Evolutionary conservation across 768 basidiomycete species (phyloP).

Genomic region (Leccinum uliginosum): DNA sequence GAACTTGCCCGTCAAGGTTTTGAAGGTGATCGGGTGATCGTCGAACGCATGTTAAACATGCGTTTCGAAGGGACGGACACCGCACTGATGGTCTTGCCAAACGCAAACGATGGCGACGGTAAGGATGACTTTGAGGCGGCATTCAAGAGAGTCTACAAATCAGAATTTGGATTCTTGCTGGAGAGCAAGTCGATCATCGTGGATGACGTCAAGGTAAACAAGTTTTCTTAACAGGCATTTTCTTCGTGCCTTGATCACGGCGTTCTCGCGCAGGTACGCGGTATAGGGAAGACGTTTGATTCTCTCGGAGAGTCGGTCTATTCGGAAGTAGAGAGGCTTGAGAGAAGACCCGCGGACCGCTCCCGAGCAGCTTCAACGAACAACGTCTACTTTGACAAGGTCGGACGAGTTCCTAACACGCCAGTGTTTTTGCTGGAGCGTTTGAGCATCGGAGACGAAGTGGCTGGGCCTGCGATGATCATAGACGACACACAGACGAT

Average conservation of each 20-base stretch:
- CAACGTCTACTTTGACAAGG: constrained; percentile 78
- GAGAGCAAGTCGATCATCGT: constrained; percentile 81
- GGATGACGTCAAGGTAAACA: constrained; percentile 81
- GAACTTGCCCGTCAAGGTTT: constrained; percentile 84
- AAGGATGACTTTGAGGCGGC: constrained; percentile 72
- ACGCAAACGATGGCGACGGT: constrained; percentile 45
- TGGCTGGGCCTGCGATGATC: constrained; percentile 88
- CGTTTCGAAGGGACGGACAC: constrained; percentile 94
- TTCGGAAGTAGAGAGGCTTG: constrained; percentile 59
- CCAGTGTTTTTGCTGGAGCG: constrained; percentile 73
- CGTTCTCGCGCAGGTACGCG: constrained; percentile 56
- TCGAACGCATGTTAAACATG: constrained; percentile 88
- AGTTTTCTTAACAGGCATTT: background rate
- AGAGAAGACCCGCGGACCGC: constrained; percentile 34
- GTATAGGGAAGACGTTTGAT: constrained; percentile 88
- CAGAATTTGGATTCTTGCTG: constrained; percentile 89
- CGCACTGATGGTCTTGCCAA: constrained; percentile 77
- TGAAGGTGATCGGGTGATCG: constrained; percentile 58
- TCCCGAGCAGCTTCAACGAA: constrained; percentile 48
- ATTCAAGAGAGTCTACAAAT: constrained; percentile 76
- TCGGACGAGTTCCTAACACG: constrained; percentile 72
- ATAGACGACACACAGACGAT: constrained; percentile 96
- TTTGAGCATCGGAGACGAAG: constrained; percentile 63
- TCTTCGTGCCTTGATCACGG: background rate
- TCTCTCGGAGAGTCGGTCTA: constrained; percentile 75